Evolutionary conservation across 768 basidiomycete species (phyloP).

Genomic region (Pleurotus giganteus): DNA sequence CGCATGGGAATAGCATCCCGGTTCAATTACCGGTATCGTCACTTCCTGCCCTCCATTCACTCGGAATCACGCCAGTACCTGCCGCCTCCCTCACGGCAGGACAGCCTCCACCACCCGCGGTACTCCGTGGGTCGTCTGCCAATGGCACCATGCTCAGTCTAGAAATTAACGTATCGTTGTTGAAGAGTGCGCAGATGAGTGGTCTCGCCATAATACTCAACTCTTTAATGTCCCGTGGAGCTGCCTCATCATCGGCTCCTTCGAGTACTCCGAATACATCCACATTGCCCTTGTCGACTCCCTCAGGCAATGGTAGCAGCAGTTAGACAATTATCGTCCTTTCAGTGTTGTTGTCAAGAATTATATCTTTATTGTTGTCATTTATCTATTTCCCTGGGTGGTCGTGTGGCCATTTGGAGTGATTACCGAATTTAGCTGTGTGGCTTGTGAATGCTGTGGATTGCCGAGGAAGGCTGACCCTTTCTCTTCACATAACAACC

Average conservation of each 20-base stretch:
- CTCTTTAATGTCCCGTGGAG: constrained; percentile 55
- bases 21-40: constrained; percentile 72
- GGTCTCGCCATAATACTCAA: constrained; percentile 71
- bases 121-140: constrained; percentile 67
- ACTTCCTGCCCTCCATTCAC: constrained; percentile 59
- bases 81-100: constrained; percentile 46
- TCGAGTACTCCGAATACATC: neutral
- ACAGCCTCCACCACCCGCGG: constrained; percentile 71
- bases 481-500: no score
- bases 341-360: neutral
- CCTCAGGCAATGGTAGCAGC: neutral
- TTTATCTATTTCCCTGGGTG: no score
- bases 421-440: no score
- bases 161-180: constrained; percentile 74
- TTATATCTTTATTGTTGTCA: neutral
- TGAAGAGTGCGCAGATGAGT: constrained; percentile 76
- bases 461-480: no score
- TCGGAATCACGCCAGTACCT: constrained; percentile 74
- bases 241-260: neutral
- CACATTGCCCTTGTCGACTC: neutral
- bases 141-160: constrained; percentile 72
- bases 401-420: no score
- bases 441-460: no score
- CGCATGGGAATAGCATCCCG: constrained; percentile 49
- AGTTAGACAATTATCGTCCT: neutral